Base-by-base conservation (phyloP, 106 monocot genomes). In the Allium sativum region DNA sequence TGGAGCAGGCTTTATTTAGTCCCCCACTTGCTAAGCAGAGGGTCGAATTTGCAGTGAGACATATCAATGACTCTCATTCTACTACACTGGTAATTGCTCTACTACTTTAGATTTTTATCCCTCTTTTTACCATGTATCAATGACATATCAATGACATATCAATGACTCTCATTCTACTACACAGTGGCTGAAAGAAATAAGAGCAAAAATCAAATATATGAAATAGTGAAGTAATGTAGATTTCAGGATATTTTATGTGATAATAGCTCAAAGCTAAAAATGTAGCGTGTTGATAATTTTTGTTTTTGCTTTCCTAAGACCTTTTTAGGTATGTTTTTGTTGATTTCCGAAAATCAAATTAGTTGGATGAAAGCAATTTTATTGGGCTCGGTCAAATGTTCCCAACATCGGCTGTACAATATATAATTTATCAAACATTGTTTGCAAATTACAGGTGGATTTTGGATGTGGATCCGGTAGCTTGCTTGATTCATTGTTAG, bases 391-490 rank as follows among this genome's bases (percentile, higher is more conserved):
- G 40, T 58, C 13, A 58, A 15, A 12, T 58, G 58, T 7, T 31
- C 31, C 31, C 31, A 5, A 31, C 31, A 3, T 31, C 31, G 31
- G 31, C 31, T 31, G 31, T 31, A 31, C 1, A 31, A 31, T 31
- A 31, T 31, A 31, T 31, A 31, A 31, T 31, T 31, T 31, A 31
- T 31, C 31, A 31, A 31, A 31, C 31, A 31, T 31, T 31, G 48
- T 53, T 73, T 46, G 17, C 44, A 42, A 13, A 21, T 48, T 61
- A 47, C 71, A 98, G 96, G 91, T 91, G 58, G 96, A 98, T 79
- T 98, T 98, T 91, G 96, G 96, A 9, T 98, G 96, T 77, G 96
- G 96, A 54, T 91, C 96, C 42, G 91, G 96, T 53, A 85, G 91
- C 56, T 73, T 98, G 19, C 78, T 98, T 58, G 85, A 88, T 70